Evolutionary conservation across 306 rosid genomes (phyloP), one percentile per base, ranked within the genome.

Genomic region (Boehmeria nivea): DNA sequence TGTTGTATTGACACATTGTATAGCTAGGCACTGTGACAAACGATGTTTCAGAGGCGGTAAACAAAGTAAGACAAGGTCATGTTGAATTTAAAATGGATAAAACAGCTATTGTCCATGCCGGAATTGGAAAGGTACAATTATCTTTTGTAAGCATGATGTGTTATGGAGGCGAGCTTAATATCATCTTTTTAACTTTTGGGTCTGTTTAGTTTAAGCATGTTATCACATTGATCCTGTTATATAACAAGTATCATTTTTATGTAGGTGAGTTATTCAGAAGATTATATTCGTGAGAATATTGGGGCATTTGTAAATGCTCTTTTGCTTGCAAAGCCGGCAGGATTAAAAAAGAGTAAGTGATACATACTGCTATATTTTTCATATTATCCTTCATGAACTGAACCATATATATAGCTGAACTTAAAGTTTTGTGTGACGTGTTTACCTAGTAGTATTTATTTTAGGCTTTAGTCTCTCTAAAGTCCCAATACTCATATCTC

Each of bases 1-100:
- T 60, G 62, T 25, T 54, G 34, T 67, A 34, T 66, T 63, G 47
- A 64, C 65, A 43, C 72, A 28, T 76, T 55, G 37, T 75, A 64
- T 83, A 91, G 96, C 79, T 81, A 62, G 96, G 96, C 72, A 91
- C 99, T 75, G 80, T 91, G 60, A 91, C 99, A 20, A 81, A 75
- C 67, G 99, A 91, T 73, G 75, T 91, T 71, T 56, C 72, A 43
- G 95, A 90, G 70, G 96, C 90, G 69, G 61, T 91, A 67, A 82
- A 82, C 55, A 83, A 88, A 66, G 83, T 87, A 67, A 82, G 86
- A 40, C 82, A 67, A 40, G 95, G 99, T 25, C 96, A 87, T 13
- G 74, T 85, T 58, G 95, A 84, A 60, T 91, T 87, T 70, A 91
- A 83, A 72, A 91, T 91, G 99, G 99, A 91, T 72, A 81, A 80